These are phyloP conservation scores for Chondrostereum purpureum DNA, from an alignment of 1,284 basidiomycete species.

Conservation along the genomic window DNA sequence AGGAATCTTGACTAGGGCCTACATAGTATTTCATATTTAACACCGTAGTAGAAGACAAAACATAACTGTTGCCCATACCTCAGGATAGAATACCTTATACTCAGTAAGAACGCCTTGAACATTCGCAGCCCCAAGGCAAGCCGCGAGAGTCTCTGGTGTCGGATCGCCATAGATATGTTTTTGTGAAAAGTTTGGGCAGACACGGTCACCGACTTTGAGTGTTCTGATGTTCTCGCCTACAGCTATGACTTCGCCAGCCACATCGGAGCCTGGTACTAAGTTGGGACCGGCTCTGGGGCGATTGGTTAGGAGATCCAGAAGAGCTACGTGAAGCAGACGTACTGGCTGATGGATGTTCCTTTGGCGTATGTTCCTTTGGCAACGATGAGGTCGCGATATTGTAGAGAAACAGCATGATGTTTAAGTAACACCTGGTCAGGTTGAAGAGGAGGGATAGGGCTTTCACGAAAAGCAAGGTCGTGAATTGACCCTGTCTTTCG, in stretches of 20 bases:
- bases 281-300: too few relatives aligned
- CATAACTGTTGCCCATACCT: conserved; percentile 25
- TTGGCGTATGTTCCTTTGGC: too few relatives aligned
- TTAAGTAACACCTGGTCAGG: too few relatives aligned
- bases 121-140: conserved; percentile 40
- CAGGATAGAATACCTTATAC: conserved; percentile 40
- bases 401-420: too few relatives aligned
- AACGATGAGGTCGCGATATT: too few relatives aligned
- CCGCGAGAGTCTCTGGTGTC: conserved; percentile 23
- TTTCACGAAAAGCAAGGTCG: too few relatives aligned
- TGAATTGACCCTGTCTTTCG: too few relatives aligned
- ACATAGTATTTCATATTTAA: not conserved
- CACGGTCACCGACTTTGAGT: conserved; percentile 51
- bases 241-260: conserved; percentile 53
- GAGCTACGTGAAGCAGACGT: too few relatives aligned
- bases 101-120: conserved; percentile 50
- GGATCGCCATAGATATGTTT: conserved; percentile 35
- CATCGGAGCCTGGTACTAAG: conserved; percentile 55
- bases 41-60: too few relatives aligned
- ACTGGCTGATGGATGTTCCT: too few relatives aligned
- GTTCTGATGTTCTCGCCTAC: conserved; percentile 44
- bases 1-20: conserved; percentile 39
- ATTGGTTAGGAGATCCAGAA: too few relatives aligned
- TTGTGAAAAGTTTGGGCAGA: conserved; percentile 39
- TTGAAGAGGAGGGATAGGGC: too few relatives aligned